phyloP scores from a whole-genome alignment of 2,329 filamentous ascomycete genomes.

The Colletotrichum sp. region DNA sequence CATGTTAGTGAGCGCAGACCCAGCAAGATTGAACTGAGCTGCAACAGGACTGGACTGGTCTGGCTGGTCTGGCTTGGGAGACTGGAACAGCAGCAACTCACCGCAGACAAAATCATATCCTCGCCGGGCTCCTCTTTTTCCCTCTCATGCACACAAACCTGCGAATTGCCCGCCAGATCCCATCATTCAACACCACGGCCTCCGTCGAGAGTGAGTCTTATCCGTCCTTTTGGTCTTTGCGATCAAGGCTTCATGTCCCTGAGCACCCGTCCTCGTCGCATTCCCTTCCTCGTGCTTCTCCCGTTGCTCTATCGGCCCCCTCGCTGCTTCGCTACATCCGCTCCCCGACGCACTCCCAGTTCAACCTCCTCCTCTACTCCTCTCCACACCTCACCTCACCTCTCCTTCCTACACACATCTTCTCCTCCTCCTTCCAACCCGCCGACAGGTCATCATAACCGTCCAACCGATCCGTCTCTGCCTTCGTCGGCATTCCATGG shows the following conservation, averaged over 20 bases:
- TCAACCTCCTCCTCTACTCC: conserved; percentile 14
- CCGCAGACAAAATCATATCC: conserved; percentile 46
- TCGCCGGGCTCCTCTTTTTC: conserved; percentile 48
- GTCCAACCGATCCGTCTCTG: background rate
- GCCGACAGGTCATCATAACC: background rate
- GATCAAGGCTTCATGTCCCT: conserved; percentile 35
- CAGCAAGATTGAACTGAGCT: background rate
- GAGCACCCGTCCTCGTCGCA: conserved; percentile 6
- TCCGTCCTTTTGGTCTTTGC: conserved; percentile 37
- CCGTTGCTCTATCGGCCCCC: background rate
- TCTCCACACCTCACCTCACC: background rate
- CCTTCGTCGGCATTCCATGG: background rate
- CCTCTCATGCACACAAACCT: conserved; percentile 43
- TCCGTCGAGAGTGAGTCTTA: conserved; percentile 42
- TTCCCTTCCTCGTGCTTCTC: background rate
- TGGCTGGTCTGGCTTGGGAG: background rate
- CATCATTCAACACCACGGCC: conserved; percentile 33
- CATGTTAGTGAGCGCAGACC: conserved; percentile 5
- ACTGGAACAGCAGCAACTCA: conserved; percentile 11
- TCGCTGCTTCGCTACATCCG: conserved; percentile 5
- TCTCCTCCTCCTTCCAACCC: background rate
- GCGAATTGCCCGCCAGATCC: conserved; percentile 37
- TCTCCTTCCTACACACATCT: conserved; percentile 6
- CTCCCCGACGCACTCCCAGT: conserved; percentile 9
- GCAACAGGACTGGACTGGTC: background rate